Evolutionary conservation across 73 alveolate genomes (phyloP), one percentile per base, ranked within the genome.

Genomic region (Durusdinium trenchii): DNA sequence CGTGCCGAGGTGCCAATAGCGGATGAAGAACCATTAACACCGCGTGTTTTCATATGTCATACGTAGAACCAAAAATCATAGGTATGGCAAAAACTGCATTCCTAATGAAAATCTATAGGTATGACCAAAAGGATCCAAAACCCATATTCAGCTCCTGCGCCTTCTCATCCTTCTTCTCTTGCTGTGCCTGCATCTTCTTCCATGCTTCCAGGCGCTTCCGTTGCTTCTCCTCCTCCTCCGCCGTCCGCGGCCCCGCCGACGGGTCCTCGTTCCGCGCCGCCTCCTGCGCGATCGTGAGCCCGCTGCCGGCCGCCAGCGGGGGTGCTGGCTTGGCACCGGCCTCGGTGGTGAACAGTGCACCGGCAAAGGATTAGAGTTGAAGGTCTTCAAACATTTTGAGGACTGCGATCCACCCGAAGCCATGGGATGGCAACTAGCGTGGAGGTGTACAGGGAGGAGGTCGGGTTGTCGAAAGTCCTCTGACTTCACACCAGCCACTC

Each of bases 201-300:
- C 94, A 84, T 12, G 94, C 54, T 30, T 84, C 94, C 76, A 84
- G 52, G 20, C 94, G 28, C 75, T 84, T 84, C 54, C 94, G 94
- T 38, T 84, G 94, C 43, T 84, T 84, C 76, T 84, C 94, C n/a
- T 84, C 94, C 42, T 84, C 94, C 40, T 48, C 76, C 48, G 75
- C 76, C 73, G 73, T 51, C 75, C 51, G 46, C 32, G 91, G 91
- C 46, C 71, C 91, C 7, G 91, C 48, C 47, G 91, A 43, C 6
- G 91, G 91, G 50, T 81, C 94, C 94, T 36, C 94, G 36, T 84
- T 84, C 28, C 76, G 38, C 12, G 94, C 94, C 20, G 94, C 94
- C 54, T 84, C 94, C 94, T 84, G 94, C 42, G 94, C 94, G 23
- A 84, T 84, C 76, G 94, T 84, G 76, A 84, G 50, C 35, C 94